Conservation (phyloP, 768 basidiomycete genomes). For the Lyophyllum shimeji region DNA sequence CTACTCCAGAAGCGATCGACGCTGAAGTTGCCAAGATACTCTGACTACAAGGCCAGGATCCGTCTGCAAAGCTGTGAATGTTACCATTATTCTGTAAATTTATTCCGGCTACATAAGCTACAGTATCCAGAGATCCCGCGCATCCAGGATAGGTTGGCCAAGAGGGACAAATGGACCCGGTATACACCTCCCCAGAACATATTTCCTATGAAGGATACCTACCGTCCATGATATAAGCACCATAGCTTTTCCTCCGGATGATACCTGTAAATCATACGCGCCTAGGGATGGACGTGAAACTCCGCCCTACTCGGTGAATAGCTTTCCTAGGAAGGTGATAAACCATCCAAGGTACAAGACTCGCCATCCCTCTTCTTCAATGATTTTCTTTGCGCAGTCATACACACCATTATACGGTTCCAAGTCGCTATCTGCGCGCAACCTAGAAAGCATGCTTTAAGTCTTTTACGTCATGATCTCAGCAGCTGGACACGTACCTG, state of each 20-base stretch:
- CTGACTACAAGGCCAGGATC: conserved; percentile 17
- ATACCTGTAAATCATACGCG: no score
- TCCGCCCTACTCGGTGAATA: not conserved
- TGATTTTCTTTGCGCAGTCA: conserved; percentile 29
- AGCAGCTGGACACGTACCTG: no score
- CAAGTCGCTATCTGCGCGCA: conserved; percentile 25
- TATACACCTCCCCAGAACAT: no score
- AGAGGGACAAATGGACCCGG: not conserved
- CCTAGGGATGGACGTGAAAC: not conserved
- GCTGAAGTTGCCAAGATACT: conserved; percentile 63
- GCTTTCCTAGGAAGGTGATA: not conserved
- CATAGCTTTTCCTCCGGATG: no score
- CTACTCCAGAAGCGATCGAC: conserved; percentile 65
- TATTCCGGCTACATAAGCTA: no score
- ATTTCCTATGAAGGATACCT: no score
- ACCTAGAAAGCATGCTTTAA: conserved; percentile 8
- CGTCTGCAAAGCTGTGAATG: conserved; percentile 1
- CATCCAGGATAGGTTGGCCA: no score
- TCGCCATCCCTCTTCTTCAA: conserved; percentile 34
- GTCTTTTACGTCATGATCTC: no score
- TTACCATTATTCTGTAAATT: not conserved
- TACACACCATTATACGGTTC: conserved; percentile 27
- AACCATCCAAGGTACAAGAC: conserved; percentile 5
- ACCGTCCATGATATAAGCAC: no score
- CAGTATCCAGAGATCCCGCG: no score